phyloP scores from a whole-genome alignment of 1,284 basidiomycete genomes.

The Fomitopsis schrenkii region DNA sequence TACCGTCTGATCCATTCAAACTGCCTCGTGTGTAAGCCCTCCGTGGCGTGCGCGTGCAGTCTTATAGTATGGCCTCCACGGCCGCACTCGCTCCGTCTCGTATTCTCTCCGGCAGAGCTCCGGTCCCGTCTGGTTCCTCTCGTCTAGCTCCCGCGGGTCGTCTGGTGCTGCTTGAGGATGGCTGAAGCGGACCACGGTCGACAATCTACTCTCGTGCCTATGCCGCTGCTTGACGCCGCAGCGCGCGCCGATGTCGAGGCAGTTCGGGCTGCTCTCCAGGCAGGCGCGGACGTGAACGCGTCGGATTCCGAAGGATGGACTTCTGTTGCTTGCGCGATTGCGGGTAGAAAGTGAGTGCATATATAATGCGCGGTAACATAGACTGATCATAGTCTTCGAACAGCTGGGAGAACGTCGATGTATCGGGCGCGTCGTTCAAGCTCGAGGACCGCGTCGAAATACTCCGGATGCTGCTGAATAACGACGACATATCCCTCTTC shows the following conservation, averaged over 20 bases:
- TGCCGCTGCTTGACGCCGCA: conserved; percentile 48
- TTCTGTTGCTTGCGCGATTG: conserved; percentile 60
- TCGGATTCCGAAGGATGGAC: conserved; percentile 56
- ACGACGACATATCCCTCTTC: conserved; percentile 55
- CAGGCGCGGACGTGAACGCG: conserved; percentile 65
- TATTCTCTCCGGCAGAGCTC: not conserved
- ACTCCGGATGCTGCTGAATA: conserved; percentile 48
- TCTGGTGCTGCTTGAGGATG: conserved; percentile 10
- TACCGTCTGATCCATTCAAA: conserved; percentile 6
- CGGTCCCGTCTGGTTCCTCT: conserved; percentile 1
- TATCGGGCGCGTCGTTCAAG: conserved; percentile 62
- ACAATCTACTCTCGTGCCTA: conserved; percentile 11
- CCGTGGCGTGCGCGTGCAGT: conserved; percentile 1
- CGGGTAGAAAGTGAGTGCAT: conserved; percentile 56
- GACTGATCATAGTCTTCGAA: conserved; percentile 1
- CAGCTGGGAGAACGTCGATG: conserved; percentile 65
- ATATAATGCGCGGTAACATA: conserved; percentile 6
- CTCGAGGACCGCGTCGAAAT: conserved; percentile 49
- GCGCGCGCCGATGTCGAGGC: conserved; percentile 50
- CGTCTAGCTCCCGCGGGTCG: not conserved
- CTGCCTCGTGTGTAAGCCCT: conserved; percentile 8
- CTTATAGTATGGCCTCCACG: conserved; percentile 5
- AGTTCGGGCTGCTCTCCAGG: conserved; percentile 46
- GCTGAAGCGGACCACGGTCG: conserved; percentile 9
- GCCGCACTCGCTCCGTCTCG: conserved; percentile 3